phyloP scores from a whole-genome alignment of 2,329 filamentous ascomycete genomes.

The Fusarium sp. region DNA sequence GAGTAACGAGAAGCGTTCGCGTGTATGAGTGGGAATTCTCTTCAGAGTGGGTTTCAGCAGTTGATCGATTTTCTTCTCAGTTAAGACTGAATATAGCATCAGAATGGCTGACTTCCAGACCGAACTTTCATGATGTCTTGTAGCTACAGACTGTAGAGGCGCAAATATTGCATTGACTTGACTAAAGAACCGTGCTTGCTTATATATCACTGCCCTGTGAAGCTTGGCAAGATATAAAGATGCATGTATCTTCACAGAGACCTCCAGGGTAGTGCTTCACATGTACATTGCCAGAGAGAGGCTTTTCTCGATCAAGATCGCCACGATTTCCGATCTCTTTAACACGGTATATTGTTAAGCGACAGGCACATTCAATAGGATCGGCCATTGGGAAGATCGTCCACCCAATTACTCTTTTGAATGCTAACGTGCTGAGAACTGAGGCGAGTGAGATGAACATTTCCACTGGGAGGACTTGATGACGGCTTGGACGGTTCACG shows the following conservation, averaged over 20 bases:
- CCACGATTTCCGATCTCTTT: too few relatives aligned
- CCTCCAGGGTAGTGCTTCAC: not conserved
- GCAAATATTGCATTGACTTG: not conserved
- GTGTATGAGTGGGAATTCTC: accelerated
- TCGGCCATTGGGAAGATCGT: not conserved
- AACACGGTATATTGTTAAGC: accelerated
- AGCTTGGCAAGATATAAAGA: not conserved
- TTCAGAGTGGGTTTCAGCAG: not conserved
- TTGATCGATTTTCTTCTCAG: too few relatives aligned
- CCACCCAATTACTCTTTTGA: not conserved
- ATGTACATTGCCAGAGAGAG: not conserved
- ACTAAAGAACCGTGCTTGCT: not conserved
- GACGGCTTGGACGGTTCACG: not conserved
- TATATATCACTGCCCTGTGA: not conserved
- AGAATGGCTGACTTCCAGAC: too few relatives aligned
- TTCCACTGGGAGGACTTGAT: not conserved
- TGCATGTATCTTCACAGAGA: not conserved
- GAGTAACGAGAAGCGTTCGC: not conserved
- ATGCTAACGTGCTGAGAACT: not conserved
- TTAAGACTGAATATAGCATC: too few relatives aligned
- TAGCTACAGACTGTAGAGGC: too few relatives aligned
- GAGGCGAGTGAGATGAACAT: not conserved
- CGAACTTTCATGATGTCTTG: too few relatives aligned
- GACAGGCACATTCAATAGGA: too few relatives aligned
- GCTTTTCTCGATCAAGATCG: too few relatives aligned